Evolutionary conservation across 306 rosid genomes (phyloP).

Genomic region (Cucumis melo): DNA sequence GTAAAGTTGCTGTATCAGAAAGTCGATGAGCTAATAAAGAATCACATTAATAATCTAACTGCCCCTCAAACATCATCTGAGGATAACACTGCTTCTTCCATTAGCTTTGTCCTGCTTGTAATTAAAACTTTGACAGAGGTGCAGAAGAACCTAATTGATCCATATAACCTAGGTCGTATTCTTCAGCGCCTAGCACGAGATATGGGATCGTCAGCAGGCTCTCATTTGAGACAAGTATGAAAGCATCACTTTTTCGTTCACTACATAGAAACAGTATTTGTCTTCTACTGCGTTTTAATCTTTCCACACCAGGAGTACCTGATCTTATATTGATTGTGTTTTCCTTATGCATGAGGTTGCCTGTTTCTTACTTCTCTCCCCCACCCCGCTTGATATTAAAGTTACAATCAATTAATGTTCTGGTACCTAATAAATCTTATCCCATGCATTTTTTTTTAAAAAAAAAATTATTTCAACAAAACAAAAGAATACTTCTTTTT

Average conservation of each 20-base stretch:
- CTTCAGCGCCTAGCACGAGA: conserved; percentile 93
- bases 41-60: conserved; percentile 53
- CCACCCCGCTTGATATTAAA: no score
- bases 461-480: not conserved
- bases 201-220: conserved; percentile 78
- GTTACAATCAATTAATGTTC: not conserved
- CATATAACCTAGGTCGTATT: conserved; percentile 60
- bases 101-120: conserved; percentile 80
- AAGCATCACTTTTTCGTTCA: not conserved
- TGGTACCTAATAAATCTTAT: not conserved
- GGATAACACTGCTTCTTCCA: conserved; percentile 63
- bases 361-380: no score
- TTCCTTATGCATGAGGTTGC: not conserved
- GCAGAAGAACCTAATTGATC: conserved; percentile 81
- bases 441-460: not conserved
- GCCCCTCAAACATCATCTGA: conserved; percentile 66
- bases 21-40: conserved; percentile 88
- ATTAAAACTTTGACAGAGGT: conserved; percentile 87
- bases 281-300: not conserved
- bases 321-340: not conserved
- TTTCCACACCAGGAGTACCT: not conserved
- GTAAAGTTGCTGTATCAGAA: conserved; percentile 71
- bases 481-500: not conserved
- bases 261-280: not conserved
- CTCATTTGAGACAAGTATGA: conserved; percentile 85